Conservation (phyloP, 2,329 filamentous ascomycete species). For the Ceratocystis variospora region DNA sequence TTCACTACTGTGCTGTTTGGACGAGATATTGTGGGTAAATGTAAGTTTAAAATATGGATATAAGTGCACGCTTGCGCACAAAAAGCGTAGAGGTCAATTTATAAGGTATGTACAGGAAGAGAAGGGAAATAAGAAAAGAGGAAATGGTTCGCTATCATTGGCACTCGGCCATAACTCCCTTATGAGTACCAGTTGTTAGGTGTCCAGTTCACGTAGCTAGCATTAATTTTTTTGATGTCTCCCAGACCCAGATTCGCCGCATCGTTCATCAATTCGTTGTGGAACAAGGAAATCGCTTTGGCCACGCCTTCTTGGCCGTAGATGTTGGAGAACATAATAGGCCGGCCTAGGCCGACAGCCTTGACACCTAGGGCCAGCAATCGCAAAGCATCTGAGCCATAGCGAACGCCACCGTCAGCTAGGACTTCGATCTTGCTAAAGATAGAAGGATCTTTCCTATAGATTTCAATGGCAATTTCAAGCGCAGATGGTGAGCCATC, state of each 20-base stretch:
- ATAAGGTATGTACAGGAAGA: conserved; percentile 3
- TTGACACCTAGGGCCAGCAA: conserved; percentile 33
- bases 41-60: not conserved
- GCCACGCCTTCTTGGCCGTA: conserved; percentile 37
- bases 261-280: conserved; percentile 35
- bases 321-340: conserved; percentile 30
- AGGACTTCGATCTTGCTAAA: conserved; percentile 23
- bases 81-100: no score
- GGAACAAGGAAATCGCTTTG: conserved; percentile 33
- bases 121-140: not conserved
- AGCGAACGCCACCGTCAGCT: conserved; percentile 32
- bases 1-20: not conserved
- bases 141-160: not conserved
- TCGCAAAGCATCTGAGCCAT: conserved; percentile 32
- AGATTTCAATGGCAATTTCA: conserved; percentile 26
- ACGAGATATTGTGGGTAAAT: not conserved
- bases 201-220: conserved; percentile 24
- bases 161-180: not conserved
- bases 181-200: conserved; percentile 23
- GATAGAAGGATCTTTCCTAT: conserved; percentile 23
- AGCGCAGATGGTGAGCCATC: conserved; percentile 27
- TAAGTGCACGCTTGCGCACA: not conserved
- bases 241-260: conserved; percentile 32
- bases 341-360: conserved; percentile 35
- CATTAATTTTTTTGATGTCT: conserved; percentile 27